Percentiles rank a stretch among this genome's conserved stretches.
phyloP scores from a whole-genome alignment of 2,329 filamentous ascomycete genomes.

The Sphaerulina vaccinii region DNA sequence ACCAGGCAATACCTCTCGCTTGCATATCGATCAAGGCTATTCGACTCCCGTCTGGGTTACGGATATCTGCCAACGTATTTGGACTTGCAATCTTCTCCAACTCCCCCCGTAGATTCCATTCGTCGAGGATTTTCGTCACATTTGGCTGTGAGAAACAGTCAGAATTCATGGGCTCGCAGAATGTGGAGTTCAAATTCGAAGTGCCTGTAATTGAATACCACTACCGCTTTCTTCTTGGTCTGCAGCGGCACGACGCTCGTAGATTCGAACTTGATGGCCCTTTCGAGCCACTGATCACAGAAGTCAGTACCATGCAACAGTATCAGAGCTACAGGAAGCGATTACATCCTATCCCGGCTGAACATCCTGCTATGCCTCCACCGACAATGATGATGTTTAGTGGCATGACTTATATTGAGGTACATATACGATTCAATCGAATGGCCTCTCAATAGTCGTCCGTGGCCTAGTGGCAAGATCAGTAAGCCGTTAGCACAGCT shows the following conservation, averaged over 20 bases:
- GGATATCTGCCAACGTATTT: constrained; percentile 8
- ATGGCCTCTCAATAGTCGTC: too few species aligned
- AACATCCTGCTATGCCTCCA: constrained; percentile 9
- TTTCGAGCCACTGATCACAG: constrained; percentile 10
- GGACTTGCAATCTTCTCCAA: constrained; percentile 5
- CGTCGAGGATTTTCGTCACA: constrained; percentile 10
- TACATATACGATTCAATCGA: too few species aligned
- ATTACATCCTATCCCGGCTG: constrained; percentile 8
- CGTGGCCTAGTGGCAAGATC: too few species aligned
- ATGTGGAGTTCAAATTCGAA: too few species aligned
- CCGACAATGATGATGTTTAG: constrained; percentile 11
- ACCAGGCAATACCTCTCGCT: neutral
- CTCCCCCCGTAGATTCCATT: constrained; percentile 8
- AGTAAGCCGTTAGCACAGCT: too few species aligned
- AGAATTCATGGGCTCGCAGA: too few species aligned
- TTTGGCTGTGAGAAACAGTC: too few species aligned
- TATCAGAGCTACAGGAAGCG: too few species aligned
- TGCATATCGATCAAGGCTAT: constrained; percentile 10
- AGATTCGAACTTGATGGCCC: constrained; percentile 13
- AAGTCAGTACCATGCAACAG: too few species aligned
- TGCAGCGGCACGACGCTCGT: constrained; percentile 3
- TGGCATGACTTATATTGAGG: too few species aligned
- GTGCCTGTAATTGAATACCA: constrained; percentile 15
- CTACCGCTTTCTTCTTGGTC: constrained; percentile 1
- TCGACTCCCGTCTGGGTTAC: neutral